Percentiles rank a stretch among this genome's conserved stretches.
Evolutionary conservation across 805 yeast genomes (phyloP).

Genomic region (Metschnikowia cubensis): DNA sequence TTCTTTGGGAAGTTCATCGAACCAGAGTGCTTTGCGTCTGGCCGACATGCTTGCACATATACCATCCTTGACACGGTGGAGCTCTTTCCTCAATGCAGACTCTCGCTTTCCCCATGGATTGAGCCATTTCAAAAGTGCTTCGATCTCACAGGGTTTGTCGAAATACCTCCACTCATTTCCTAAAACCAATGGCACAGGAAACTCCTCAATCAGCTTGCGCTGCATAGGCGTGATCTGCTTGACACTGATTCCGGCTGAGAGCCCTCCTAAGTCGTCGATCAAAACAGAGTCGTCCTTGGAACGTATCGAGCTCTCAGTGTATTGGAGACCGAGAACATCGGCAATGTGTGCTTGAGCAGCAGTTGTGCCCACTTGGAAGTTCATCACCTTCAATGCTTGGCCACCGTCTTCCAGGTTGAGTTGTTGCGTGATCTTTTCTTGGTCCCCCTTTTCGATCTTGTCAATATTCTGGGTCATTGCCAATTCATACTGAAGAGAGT

Average conservation of each 20-base stretch:
- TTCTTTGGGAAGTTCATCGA: conserved; percentile 37
- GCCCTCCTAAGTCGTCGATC: conserved; percentile 14
- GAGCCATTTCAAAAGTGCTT: conserved; percentile 57
- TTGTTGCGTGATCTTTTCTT: conserved; percentile 8
- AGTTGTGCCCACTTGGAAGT: conserved; percentile 17
- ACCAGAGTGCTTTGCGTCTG: conserved; percentile 50
- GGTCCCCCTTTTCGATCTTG: conserved; percentile 15
- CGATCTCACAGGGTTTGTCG: conserved; percentile 58
- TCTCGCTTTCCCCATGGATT: conserved; percentile 76
- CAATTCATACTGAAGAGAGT: conserved; percentile 1
- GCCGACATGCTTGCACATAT: conserved; percentile 53
- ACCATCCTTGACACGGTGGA: conserved; percentile 48
- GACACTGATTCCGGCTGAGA: conserved; percentile 15
- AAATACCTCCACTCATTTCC: conserved; percentile 66
- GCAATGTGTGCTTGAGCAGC: conserved; percentile 1
- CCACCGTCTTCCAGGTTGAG: conserved; percentile 10
- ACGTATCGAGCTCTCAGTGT: conserved; percentile 16
- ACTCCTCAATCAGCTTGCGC: conserved; percentile 66
- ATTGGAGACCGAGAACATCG: conserved; percentile 3
- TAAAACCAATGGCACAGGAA: conserved; percentile 49
- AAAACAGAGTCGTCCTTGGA: conserved; percentile 5
- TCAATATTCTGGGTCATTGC: conserved; percentile 6
- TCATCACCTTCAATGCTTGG: conserved; percentile 18
- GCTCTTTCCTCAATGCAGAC: conserved; percentile 57
- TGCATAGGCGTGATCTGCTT: conserved; percentile 36